phyloP scores from a whole-genome alignment of 495 filamentous ascomycete species.

The Aspergillus funiculosus region DNA sequence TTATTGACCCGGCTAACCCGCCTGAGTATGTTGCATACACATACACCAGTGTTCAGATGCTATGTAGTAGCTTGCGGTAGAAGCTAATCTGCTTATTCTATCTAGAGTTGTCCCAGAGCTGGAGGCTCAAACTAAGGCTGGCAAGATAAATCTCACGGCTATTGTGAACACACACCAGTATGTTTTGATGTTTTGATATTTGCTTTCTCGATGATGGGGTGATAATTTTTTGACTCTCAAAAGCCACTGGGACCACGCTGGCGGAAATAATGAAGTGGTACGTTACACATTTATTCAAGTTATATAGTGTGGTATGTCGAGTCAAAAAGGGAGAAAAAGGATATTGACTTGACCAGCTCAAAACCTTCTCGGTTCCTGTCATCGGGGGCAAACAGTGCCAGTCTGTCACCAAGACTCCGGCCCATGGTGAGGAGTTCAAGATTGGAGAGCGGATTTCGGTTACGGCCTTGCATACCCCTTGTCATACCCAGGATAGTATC shows the following conservation, averaged over 20 bases:
- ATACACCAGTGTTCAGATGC: background rate
- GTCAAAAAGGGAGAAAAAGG: background rate
- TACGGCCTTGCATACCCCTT: constrained; percentile 89
- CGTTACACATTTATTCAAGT: too few relatives aligned
- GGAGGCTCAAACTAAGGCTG: constrained; percentile 60
- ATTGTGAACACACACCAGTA: constrained; percentile 98
- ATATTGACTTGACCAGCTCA: constrained; percentile 50
- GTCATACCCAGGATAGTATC: constrained; percentile 97
- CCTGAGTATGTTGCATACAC: constrained; percentile 69
- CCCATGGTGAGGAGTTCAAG: constrained; percentile 69
- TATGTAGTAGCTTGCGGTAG: background rate
- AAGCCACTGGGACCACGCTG: constrained; percentile 93
- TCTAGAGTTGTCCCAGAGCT: constrained; percentile 74
- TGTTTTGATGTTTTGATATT: constrained; percentile 21
- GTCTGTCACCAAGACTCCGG: constrained; percentile 66
- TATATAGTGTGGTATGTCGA: too few relatives aligned
- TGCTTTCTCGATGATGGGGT: background rate
- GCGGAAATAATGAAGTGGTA: constrained; percentile 80
- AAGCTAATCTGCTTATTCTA: background rate
- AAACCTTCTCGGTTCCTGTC: constrained; percentile 62
- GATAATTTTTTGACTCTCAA: background rate
- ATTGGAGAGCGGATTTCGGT: constrained; percentile 78
- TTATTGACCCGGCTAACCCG: constrained; percentile 92
- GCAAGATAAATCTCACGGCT: constrained; percentile 73
- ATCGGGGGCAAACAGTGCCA: constrained; percentile 87